These are phyloP conservation scores for Coccomyxa subellipsoidea DNA, from an alignment of 163 green algal genomes.

Conservation along the genomic window DNA sequence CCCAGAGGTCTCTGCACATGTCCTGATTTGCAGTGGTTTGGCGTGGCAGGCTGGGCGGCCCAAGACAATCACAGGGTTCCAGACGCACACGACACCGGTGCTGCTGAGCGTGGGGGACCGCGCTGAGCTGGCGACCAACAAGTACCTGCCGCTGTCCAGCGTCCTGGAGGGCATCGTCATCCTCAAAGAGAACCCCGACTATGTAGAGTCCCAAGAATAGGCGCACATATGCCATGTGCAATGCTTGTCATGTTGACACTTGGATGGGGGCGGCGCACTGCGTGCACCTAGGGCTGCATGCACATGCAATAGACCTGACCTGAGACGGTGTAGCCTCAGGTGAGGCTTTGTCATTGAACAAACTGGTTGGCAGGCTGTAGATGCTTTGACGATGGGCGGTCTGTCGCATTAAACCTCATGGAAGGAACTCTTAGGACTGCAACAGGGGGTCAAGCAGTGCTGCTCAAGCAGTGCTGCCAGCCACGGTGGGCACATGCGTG, in stretches of 20 bases:
- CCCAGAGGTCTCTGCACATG: too few relatives aligned
- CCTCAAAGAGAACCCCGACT: constrained; percentile 92
- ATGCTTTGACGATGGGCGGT: too few relatives aligned
- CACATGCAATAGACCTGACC: too few relatives aligned
- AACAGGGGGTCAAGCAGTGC: too few relatives aligned
- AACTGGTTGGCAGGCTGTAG: too few relatives aligned
- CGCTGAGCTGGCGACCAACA: constrained; percentile 95
- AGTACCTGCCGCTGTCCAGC: constrained; percentile 83
- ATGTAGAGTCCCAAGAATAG: constrained; percentile 61
- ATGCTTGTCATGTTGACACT: neutral
- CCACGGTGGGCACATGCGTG: too few relatives aligned
- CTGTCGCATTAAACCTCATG: too few relatives aligned
- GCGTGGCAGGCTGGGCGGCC: constrained; percentile 82
- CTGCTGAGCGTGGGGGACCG: constrained; percentile 89
- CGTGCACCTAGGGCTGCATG: too few relatives aligned
- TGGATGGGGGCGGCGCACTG: neutral
- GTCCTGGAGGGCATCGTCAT: constrained; percentile 95
- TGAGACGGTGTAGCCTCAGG: neutral
- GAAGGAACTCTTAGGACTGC: too few relatives aligned
- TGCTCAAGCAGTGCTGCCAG: too few relatives aligned
- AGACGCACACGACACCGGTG: constrained; percentile 98
- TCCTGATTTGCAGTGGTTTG: neutral
- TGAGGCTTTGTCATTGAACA: too few relatives aligned
- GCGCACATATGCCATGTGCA: neutral
- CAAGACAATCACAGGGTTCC: constrained; percentile 97